Percentiles rank a stretch among this genome's conserved stretches.
Conservation (phyloP, 2,329 filamentous ascomycete species). For the Rosellinia necatrix region DNA sequence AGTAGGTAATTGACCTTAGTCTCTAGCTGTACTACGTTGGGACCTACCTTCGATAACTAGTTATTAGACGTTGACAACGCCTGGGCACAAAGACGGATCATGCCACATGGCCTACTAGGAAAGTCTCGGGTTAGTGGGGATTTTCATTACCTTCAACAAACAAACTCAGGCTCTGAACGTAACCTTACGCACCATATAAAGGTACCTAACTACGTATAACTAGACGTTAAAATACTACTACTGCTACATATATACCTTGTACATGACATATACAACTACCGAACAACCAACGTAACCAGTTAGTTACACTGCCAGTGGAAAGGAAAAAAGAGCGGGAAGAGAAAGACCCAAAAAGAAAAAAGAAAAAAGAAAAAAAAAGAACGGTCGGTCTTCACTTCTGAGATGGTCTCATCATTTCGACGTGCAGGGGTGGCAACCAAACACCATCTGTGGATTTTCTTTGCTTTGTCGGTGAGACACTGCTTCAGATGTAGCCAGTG, state of each 20-base stretch:
- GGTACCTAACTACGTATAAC: neutral
- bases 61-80: too few relatives aligned
- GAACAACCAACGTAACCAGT: too few relatives aligned
- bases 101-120: constrained; percentile 18
- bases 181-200: too few relatives aligned
- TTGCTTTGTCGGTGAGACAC: constrained; percentile 13
- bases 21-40: too few relatives aligned
- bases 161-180: too few relatives aligned
- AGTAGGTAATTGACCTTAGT: too few relatives aligned
- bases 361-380: neutral
- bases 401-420: neutral
- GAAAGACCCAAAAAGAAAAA: too few relatives aligned
- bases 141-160: constrained; percentile 12
- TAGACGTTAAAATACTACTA: too few relatives aligned
- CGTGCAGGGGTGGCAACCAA: neutral
- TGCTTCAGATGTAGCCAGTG: constrained; percentile 12
- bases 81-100: constrained; percentile 11
- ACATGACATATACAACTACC: too few relatives aligned
- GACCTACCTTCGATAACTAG: too few relatives aligned
- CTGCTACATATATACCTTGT: too few relatives aligned
- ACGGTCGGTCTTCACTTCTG: neutral
- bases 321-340: neutral
- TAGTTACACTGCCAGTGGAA: neutral
- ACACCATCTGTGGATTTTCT: neutral
- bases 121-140: constrained; percentile 25